A percentile compares a stretch with the other conserved stretches of the same genome.
These are phyloP conservation scores for Verticillium albo-atrum DNA, from an alignment of 2,329 filamentous ascomycete genomes.

Conservation along the genomic window DNA sequence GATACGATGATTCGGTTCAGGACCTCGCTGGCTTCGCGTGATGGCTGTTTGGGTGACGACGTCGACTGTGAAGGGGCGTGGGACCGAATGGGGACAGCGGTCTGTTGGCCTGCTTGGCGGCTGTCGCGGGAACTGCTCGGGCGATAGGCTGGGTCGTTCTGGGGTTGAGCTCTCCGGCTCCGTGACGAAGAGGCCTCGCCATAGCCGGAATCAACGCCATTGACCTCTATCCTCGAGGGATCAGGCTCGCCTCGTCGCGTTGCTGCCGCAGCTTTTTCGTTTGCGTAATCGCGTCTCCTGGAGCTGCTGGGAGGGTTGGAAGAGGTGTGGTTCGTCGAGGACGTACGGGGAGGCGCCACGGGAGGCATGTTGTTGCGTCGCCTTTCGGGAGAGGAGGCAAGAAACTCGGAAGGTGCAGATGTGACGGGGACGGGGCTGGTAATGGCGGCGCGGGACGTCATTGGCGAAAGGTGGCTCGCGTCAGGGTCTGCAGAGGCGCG, in stretches of 20 bases:
- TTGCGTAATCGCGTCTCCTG: conserved; percentile 38
- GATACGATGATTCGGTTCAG: conserved; percentile 74
- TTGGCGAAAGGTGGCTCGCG: conserved; percentile 26
- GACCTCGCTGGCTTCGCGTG: conserved; percentile 73
- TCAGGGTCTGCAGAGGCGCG: conserved; percentile 22
- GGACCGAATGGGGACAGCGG: conserved; percentile 40
- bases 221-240: conserved; percentile 27
- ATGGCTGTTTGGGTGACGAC: conserved; percentile 54
- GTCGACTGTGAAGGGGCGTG: conserved; percentile 33
- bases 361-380: conserved; percentile 62
- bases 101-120: conserved; percentile 22
- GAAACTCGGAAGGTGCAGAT: conserved; percentile 25
- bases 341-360: conserved; percentile 75
- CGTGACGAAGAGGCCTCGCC: conserved; percentile 33
- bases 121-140: conserved; percentile 34
- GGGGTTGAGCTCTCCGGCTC: conserved; percentile 30
- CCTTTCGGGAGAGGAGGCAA: conserved; percentile 38
- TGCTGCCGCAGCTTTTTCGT: conserved; percentile 38
- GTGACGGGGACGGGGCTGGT: conserved; percentile 35
- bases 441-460: conserved; percentile 43
- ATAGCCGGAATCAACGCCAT: conserved; percentile 22
- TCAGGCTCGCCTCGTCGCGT: conserved; percentile 34
- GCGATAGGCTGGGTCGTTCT: conserved; percentile 35
- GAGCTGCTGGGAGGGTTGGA: conserved; percentile 31
- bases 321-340: conserved; percentile 54